phyloP scores from a whole-genome alignment of 2,329 filamentous ascomycete species.

The Monosporascus sp. region DNA sequence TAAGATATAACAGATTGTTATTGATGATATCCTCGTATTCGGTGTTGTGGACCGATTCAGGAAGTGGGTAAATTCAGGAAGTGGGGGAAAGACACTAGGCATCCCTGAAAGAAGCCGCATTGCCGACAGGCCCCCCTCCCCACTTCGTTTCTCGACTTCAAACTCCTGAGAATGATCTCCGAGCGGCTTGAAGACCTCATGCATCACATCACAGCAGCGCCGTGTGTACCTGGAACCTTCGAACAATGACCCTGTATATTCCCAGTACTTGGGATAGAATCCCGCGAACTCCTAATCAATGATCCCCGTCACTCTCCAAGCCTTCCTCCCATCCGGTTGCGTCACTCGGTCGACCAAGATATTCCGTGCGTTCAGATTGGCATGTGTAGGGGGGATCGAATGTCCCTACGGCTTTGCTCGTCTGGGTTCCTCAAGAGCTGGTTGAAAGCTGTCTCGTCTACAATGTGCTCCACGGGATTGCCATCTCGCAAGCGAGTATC shows the following conservation, averaged over 20 bases:
- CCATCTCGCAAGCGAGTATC: slow-evolving; percentile 23
- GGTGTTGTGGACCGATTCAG: no score
- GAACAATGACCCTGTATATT: slow-evolving; percentile 21
- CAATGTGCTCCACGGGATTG: slow-evolving; percentile 21
- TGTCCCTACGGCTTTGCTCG: slow-evolving; percentile 25
- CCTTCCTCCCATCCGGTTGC: slow-evolving; percentile 15
- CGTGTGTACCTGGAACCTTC: slow-evolving; percentile 11
- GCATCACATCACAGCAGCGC: slow-evolving; percentile 8
- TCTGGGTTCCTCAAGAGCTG: slow-evolving; percentile 24
- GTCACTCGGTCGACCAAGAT: slow-evolving; percentile 23
- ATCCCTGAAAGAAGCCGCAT: no score
- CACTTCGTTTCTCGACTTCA: slow-evolving; percentile 11
- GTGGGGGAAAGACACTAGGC: no score
- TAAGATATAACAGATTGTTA: no score
- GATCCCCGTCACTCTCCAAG: slow-evolving; percentile 23
- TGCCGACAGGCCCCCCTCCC: slow-evolving; percentile 7
- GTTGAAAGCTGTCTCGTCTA: slow-evolving; percentile 28
- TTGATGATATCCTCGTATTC: no score
- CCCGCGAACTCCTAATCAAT: slow-evolving; percentile 26
- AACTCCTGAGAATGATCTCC: slow-evolving; percentile 11
- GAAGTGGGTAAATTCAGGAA: no score
- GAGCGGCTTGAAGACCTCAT: slow-evolving; percentile 9
- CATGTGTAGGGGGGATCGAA: slow-evolving; percentile 28
- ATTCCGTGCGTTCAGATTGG: slow-evolving; percentile 29
- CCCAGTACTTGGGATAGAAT: slow-evolving; percentile 27